These are phyloP conservation scores for Colletotrichum sublineola DNA, from an alignment of 2,329 filamentous ascomycete genomes.

Conservation along the genomic window DNA sequence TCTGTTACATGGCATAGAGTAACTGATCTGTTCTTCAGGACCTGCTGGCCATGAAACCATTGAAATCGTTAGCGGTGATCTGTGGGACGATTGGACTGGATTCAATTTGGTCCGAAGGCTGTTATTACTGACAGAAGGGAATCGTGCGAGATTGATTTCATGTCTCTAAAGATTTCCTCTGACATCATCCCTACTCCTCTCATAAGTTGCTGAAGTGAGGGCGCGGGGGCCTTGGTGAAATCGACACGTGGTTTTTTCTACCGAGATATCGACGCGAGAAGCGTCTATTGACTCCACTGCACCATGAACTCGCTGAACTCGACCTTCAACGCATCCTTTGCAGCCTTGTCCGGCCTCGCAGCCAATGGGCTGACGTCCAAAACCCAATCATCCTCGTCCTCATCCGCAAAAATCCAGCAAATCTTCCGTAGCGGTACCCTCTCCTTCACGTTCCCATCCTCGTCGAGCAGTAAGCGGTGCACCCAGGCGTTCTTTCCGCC, in stretches of 20 bases:
- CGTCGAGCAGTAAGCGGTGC: slow-evolving; percentile 68
- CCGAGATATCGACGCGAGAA: no score
- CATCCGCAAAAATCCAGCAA: slow-evolving; percentile 75
- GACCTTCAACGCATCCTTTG: slow-evolving; percentile 66
- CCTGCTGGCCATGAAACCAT: background rate
- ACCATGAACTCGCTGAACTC: slow-evolving; percentile 71
- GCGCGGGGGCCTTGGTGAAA: background rate
- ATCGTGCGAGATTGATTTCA: background rate
- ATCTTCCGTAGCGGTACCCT: slow-evolving; percentile 77
- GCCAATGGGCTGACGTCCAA: slow-evolving; percentile 76
- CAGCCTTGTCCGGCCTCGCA: slow-evolving; percentile 70
- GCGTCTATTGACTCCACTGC: slow-evolving; percentile 53
- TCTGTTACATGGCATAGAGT: no score
- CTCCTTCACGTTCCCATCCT: slow-evolving; percentile 49
- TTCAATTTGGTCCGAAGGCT: background rate
- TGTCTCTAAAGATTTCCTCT: background rate
- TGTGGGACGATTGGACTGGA: background rate
- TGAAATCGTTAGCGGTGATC: background rate
- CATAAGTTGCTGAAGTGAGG: background rate
- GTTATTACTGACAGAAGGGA: background rate
- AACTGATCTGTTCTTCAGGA: no score
- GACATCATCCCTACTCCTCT: no score
- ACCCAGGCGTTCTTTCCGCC: slow-evolving; percentile 77
- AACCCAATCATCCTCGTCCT: slow-evolving; percentile 62
- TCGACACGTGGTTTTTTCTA: background rate